These are phyloP conservation scores for Ilyonectria mors-panacis DNA, from an alignment of 2,329 filamentous ascomycete genomes.

Conservation along the genomic window DNA sequence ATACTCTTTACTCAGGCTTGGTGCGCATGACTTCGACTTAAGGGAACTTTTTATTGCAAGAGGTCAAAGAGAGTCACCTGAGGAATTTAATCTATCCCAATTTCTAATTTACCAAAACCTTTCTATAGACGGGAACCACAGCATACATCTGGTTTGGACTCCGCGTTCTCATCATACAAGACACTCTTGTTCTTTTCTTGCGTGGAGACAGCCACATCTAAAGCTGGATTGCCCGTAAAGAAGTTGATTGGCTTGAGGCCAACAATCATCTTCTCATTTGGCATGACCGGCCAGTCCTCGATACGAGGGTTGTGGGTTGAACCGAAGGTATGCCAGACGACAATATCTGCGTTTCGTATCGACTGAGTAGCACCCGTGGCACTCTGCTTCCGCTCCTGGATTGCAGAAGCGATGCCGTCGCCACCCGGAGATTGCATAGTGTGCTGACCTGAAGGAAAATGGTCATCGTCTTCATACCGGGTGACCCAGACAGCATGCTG, in stretches of 20 bases:
- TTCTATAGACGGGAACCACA: no score
- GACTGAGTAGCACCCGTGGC: conserved; percentile 49
- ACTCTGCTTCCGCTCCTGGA: conserved; percentile 35
- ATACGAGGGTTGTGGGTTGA: conserved; percentile 76
- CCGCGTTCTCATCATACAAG: conserved; percentile 8
- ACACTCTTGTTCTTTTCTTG: conserved; percentile 55
- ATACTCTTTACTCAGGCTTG: no score
- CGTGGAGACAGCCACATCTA: conserved; percentile 63
- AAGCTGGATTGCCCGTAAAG: conserved; percentile 64
- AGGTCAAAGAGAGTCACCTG: no score
- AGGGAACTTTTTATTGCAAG: no score
- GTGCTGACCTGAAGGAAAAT: conserved; percentile 60
- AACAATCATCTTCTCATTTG: conserved; percentile 69
- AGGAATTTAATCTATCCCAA: no score
- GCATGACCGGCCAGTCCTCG: conserved; percentile 81
- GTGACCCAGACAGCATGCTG: conserved; percentile 63
- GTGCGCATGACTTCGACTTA: no score
- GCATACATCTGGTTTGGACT: no score
- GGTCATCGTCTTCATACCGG: conserved; percentile 58
- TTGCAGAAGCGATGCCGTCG: conserved; percentile 54
- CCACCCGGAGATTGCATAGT: conserved; percentile 64
- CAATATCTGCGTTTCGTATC: conserved; percentile 66
- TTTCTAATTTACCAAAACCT: no score
- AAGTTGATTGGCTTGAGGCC: conserved; percentile 69
- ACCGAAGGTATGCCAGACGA: conserved; percentile 71